Percentiles rank a stretch among this genome's conserved stretches.
phyloP scores from a whole-genome alignment of 139 green algal genomes.

The Nannochloris sp. region DNA sequence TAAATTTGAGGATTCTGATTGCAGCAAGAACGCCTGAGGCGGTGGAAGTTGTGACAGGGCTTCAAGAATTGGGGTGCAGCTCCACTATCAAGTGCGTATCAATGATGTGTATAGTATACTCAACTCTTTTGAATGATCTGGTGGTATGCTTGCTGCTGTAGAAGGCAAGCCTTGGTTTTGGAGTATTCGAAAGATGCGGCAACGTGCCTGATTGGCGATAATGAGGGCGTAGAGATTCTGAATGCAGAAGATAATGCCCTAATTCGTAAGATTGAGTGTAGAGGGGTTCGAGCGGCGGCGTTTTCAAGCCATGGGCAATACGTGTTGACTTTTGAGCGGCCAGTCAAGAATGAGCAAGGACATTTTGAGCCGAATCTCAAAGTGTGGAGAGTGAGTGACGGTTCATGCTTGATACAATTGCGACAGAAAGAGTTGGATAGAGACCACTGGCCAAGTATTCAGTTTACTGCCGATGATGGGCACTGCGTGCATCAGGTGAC shows the following conservation, averaged over 20 bases:
- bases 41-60: background rate
- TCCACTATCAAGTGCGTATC: background rate
- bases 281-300: constrained; percentile 25
- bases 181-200: constrained; percentile 25
- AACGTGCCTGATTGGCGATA: constrained; percentile 15
- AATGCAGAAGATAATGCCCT: constrained; percentile 1
- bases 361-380: constrained; percentile 14
- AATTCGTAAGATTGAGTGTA: constrained; percentile 16
- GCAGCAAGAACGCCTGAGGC: constrained; percentile 24
- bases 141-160: constrained; percentile 12
- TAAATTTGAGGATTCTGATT: background rate
- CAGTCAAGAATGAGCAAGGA: constrained; percentile 37
- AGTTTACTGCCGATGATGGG: constrained; percentile 64
- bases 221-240: constrained; percentile 20
- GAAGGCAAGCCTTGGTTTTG: constrained; percentile 12
- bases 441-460: constrained; percentile 73
- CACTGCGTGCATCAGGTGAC: constrained; percentile 54
- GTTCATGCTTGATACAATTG: constrained; percentile 33
- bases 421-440: constrained; percentile 45
- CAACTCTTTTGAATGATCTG: background rate
- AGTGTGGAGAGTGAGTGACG: constrained; percentile 47
- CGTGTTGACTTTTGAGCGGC: constrained; percentile 52
- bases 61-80: background rate
- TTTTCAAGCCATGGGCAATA: constrained; percentile 36
- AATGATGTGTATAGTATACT: background rate